Conservation (phyloP, 164 flowering plant species). For the Aristolochia fimbriata region DNA sequence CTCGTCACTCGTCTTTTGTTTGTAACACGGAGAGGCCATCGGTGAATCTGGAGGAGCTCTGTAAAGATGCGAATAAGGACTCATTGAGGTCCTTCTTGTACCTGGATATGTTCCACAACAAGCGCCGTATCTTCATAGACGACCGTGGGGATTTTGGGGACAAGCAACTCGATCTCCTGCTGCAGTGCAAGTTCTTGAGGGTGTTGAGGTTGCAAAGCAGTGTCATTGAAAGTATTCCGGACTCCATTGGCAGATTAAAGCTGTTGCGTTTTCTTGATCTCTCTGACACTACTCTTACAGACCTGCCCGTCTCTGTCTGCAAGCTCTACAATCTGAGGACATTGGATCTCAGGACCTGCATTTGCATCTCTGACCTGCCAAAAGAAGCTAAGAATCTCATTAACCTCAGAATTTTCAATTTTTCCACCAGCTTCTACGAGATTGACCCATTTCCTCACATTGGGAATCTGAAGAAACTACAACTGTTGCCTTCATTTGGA, state of each 20-base stretch:
- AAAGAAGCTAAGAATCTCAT: conserved; percentile 4
- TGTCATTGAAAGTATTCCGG: background rate
- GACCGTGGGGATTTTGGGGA: background rate
- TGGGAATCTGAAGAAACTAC: conserved; percentile 2
- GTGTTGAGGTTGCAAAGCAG: conserved; percentile 1
- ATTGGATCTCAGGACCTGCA: background rate
- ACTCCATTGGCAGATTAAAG: conserved; percentile 5
- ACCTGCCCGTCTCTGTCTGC: conserved; percentile 4
- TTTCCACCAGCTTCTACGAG: background rate
- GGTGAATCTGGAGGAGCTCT: background rate
- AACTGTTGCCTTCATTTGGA: background rate
- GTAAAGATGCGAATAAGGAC: background rate
- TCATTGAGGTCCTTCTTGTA: conserved; percentile 2
- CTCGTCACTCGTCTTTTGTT: conserved; percentile 4
- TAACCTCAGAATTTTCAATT: conserved; percentile 4
- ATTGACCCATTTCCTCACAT: background rate
- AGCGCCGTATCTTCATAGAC: background rate
- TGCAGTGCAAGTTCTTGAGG: background rate
- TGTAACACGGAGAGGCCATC: background rate
- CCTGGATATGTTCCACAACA: too few species aligned
- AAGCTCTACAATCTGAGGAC: conserved; percentile 1
- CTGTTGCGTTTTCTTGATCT: conserved; percentile 10
- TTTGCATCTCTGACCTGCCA: background rate
- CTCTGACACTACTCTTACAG: background rate
- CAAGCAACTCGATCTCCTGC: background rate